Percentiles rank a stretch among this genome's conserved stretches.
Evolutionary conservation across 176 grass and related monocot genomes (phyloP).

Genomic region (Puccinellia tenuiflora): DNA sequence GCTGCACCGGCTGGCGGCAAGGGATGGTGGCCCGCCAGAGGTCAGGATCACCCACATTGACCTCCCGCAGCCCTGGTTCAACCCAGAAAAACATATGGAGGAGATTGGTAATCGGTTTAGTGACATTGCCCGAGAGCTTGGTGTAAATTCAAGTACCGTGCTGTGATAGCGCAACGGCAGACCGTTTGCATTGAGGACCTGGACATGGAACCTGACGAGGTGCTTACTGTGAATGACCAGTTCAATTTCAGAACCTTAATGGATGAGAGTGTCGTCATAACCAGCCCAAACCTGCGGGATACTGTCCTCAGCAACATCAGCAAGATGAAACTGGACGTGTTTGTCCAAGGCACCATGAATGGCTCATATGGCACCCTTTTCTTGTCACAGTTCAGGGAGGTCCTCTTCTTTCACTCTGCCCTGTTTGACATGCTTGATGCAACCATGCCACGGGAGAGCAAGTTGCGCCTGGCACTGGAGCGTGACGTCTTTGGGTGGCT

Average conservation of each 20-base stretch:
- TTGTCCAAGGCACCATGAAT: conserved; percentile 37
- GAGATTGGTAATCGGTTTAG: conserved; percentile 28
- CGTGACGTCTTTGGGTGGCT: conserved; percentile 29
- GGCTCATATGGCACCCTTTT: conserved; percentile 38
- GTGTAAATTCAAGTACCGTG: conserved; percentile 32
- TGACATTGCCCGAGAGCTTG: conserved; percentile 23
- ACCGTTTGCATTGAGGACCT: conserved; percentile 20
- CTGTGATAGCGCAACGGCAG: conserved; percentile 28
- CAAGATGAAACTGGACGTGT: conserved; percentile 32
- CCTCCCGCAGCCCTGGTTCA: conserved; percentile 39
- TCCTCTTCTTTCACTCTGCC: conserved; percentile 34
- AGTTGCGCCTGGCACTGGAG: conserved; percentile 35
- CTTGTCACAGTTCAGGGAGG: conserved; percentile 42
- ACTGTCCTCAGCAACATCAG: conserved; percentile 32
- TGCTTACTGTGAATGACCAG: conserved; percentile 40
- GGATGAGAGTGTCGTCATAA: conserved; percentile 38
- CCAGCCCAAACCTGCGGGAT: conserved; percentile 37
- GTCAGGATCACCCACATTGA: conserved; percentile 44
- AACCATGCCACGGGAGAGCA: conserved; percentile 34
- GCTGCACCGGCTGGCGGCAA: conserved; percentile 3
- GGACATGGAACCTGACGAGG: conserved; percentile 27
- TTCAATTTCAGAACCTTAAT: conserved; percentile 34
- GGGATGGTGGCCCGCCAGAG: conserved; percentile 22
- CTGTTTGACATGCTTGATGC: conserved; percentile 53
- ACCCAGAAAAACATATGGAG: conserved; percentile 24